phyloP scores from a whole-genome alignment of 768 basidiomycete genomes.

The Dacryopinax primogenitus region DNA sequence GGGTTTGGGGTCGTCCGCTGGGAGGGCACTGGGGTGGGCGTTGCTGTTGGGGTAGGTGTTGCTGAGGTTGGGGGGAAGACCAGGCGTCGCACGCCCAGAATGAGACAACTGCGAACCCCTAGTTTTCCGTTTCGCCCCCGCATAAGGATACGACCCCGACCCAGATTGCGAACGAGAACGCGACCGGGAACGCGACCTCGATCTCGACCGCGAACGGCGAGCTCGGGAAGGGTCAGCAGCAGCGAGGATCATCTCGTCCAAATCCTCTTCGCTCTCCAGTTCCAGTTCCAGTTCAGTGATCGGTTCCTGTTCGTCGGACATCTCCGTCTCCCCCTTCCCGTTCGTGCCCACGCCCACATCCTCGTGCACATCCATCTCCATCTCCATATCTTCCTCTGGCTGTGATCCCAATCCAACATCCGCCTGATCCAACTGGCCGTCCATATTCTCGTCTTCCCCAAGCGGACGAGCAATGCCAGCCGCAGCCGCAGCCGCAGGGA shows the following conservation, averaged over 20 bases:
- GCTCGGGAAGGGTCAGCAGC: slow-evolving; percentile 31
- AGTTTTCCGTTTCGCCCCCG: background rate
- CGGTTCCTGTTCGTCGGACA: no score
- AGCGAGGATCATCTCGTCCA: slow-evolving; percentile 40
- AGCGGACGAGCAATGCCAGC: no score
- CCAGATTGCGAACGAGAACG: background rate
- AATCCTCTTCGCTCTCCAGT: slow-evolving; percentile 11
- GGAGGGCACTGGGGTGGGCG: background rate
- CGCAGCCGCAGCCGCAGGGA: background rate
- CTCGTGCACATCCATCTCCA: background rate
- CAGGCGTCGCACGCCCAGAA: background rate
- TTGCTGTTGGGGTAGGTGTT: background rate
- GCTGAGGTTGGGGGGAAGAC: background rate
- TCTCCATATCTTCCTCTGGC: background rate
- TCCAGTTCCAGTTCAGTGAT: no score
- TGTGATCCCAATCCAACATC: background rate
- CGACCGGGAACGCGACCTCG: background rate
- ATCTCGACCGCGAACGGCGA: background rate
- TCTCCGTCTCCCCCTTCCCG: background rate
- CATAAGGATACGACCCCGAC: no score
- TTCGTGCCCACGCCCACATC: background rate
- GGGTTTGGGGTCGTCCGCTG: background rate
- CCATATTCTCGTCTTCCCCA: background rate
- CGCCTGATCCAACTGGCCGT: background rate
- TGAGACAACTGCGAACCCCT: background rate